Percentiles rank a stretch among this genome's conserved stretches.
phyloP scores from a whole-genome alignment of 176 grass and related monocot species.

The Leersia perrieri region DNA sequence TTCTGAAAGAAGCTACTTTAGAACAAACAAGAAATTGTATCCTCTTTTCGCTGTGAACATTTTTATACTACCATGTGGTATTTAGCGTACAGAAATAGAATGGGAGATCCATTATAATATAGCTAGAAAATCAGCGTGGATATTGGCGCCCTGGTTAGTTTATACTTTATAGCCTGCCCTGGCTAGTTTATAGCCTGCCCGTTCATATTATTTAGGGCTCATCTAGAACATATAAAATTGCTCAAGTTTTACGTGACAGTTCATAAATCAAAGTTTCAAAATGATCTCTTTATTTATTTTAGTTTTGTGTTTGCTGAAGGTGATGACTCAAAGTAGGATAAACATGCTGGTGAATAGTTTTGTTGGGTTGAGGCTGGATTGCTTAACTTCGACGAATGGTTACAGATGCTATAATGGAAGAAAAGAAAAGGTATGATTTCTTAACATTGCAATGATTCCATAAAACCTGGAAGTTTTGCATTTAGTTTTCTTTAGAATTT shows the following conservation, averaged over 20 bases:
- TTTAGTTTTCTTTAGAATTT: not conserved
- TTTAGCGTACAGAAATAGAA: slow-evolving; percentile 2
- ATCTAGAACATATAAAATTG: too few species aligned
- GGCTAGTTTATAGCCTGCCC: not conserved
- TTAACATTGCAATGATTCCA: not conserved
- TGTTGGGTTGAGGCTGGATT: not conserved
- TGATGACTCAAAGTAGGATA: not conserved
- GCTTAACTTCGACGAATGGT: not conserved
- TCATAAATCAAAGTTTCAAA: too few species aligned
- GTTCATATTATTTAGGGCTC: too few species aligned
- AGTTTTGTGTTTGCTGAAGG: too few species aligned
- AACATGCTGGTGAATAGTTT: not conserved
- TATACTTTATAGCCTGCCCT: too few species aligned
- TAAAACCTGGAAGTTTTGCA: not conserved
- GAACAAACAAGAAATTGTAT: slow-evolving; percentile 10
- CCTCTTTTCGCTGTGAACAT: not conserved
- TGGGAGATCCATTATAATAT: not conserved
- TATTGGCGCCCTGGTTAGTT: not conserved
- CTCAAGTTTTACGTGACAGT: too few species aligned
- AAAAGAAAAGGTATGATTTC: not conserved
- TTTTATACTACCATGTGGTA: slow-evolving; percentile 11
- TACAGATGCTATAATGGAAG: not conserved
- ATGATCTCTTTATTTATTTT: too few species aligned
- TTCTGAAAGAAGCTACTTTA: slow-evolving; percentile 16
- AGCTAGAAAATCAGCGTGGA: not conserved